Percentiles rank a stretch among this genome's conserved stretches.
These are phyloP conservation scores for Favolaschia claudopus DNA, from an alignment of 768 basidiomycete species.

Conservation along the genomic window DNA sequence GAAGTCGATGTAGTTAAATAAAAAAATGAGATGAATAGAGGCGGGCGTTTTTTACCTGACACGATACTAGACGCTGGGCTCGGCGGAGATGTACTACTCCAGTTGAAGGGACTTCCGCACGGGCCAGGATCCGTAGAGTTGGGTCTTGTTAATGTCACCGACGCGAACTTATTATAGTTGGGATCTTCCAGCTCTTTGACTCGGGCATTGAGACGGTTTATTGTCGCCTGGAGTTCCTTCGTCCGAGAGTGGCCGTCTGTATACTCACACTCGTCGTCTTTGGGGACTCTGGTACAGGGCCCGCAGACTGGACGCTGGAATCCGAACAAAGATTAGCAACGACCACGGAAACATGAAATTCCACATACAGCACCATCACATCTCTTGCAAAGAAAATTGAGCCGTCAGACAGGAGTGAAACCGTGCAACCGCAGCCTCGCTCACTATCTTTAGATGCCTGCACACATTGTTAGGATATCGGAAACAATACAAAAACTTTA, in stretches of 20 bases:
- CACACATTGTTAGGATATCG: background rate
- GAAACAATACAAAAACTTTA: background rate
- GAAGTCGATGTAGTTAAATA: background rate
- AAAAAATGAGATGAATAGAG: background rate
- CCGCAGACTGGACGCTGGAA: slow-evolving; percentile 39
- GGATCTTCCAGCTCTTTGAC: slow-evolving; percentile 45
- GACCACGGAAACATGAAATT: background rate
- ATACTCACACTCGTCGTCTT: slow-evolving; percentile 55
- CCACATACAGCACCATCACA: slow-evolving; percentile 27
- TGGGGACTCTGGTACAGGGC: slow-evolving; percentile 48
- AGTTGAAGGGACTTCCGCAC: background rate
- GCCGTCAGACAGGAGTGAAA: no score
- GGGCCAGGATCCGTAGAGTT: slow-evolving; percentile 11
- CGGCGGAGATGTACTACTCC: slow-evolving; percentile 4
- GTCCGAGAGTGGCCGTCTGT: slow-evolving; percentile 48
- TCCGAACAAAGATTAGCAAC: background rate
- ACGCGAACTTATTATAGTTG: no score
- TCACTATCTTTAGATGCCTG: slow-evolving; percentile 24
- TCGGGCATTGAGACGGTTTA: slow-evolving; percentile 46
- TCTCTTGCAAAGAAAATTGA: slow-evolving; percentile 19
- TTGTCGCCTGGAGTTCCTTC: slow-evolving; percentile 47
- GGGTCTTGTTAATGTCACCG: background rate
- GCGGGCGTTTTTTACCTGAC: slow-evolving; percentile 12
- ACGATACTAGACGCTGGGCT: slow-evolving; percentile 7
- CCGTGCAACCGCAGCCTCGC: background rate